Conservation (phyloP, 495 filamentous ascomycete species). For the Aspergillus ostianus region DNA sequence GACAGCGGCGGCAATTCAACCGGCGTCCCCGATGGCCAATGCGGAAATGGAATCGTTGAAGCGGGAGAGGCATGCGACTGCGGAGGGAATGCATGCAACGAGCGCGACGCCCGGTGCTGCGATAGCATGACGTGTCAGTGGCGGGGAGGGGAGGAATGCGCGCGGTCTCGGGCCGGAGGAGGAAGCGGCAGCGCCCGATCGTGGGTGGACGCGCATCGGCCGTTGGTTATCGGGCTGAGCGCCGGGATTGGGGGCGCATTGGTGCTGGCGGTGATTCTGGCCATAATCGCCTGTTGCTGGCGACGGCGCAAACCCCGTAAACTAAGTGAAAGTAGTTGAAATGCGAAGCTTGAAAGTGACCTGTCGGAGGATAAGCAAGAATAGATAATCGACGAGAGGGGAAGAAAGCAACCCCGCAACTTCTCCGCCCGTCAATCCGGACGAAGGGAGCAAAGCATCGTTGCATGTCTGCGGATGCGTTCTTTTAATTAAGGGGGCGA, state of each 20-base stretch:
- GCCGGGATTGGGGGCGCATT: slow-evolving; percentile 9
- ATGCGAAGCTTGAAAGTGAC: not conserved
- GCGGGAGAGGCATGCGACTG: slow-evolving; percentile 88
- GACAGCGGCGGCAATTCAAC: slow-evolving; percentile 58
- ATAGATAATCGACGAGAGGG: too few species aligned
- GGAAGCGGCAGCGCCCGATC: slow-evolving; percentile 41
- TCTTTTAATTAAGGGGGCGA: not conserved
- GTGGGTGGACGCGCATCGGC: slow-evolving; percentile 8
- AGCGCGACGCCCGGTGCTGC: slow-evolving; percentile 56
- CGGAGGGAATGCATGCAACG: slow-evolving; percentile 60
- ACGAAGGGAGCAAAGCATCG: not conserved
- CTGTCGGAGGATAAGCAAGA: too few species aligned
- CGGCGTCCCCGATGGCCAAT: slow-evolving; percentile 56
- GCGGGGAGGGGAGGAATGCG: slow-evolving; percentile 64
- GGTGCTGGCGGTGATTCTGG: slow-evolving; percentile 1
- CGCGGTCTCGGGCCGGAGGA: slow-evolving; percentile 50
- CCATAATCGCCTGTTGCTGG: slow-evolving; percentile 1
- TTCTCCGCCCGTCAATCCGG: not conserved
- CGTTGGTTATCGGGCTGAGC: slow-evolving; percentile 10
- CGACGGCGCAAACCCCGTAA: not conserved
- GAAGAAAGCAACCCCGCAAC: not conserved
- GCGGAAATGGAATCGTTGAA: slow-evolving; percentile 92
- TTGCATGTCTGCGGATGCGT: not conserved
- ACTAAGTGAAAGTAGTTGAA: not conserved
- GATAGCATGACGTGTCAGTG: slow-evolving; percentile 80